phyloP scores from a whole-genome alignment of 164 flowering plant genomes.

The Vitis rupestris region DNA sequence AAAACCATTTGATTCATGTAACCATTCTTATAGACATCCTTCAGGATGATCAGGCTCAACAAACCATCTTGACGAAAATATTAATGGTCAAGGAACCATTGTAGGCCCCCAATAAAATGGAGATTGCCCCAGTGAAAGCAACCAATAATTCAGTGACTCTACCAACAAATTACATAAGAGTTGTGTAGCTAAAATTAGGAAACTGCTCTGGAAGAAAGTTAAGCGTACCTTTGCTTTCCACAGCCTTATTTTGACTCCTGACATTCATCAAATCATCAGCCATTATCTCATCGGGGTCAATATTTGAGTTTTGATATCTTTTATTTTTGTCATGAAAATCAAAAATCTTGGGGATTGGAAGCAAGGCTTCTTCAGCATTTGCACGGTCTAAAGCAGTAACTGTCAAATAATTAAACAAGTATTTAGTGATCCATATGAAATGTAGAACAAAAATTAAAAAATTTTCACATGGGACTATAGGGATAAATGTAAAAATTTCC shows the following conservation, averaged over 20 bases:
- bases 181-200: not conserved
- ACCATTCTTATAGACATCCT: no score
- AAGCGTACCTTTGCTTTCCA: slow-evolving; percentile 25
- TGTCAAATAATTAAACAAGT: slow-evolving; percentile 28
- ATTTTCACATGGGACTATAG: not conserved
- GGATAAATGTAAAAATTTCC: no score
- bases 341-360: slow-evolving; percentile 64
- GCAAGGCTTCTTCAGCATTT: slow-evolving; percentile 80
- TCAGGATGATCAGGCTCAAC: no score
- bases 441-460: not conserved
- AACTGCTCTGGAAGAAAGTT: not conserved
- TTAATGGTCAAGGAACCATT: no score
- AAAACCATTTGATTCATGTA: no score
- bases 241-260: slow-evolving; percentile 16
- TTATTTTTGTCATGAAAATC: slow-evolving; percentile 37
- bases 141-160: no score
- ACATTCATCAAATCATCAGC: slow-evolving; percentile 16
- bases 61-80: no score
- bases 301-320: slow-evolving; percentile 16
- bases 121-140: no score
- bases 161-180: not conserved
- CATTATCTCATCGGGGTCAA: slow-evolving; percentile 22
- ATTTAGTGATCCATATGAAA: not conserved
- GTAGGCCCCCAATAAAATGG: no score
- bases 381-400: slow-evolving; percentile 88